Evolutionary conservation across 2,329 filamentous ascomycete species (phyloP).

Genomic region (Colletotrichum coccodes): DNA sequence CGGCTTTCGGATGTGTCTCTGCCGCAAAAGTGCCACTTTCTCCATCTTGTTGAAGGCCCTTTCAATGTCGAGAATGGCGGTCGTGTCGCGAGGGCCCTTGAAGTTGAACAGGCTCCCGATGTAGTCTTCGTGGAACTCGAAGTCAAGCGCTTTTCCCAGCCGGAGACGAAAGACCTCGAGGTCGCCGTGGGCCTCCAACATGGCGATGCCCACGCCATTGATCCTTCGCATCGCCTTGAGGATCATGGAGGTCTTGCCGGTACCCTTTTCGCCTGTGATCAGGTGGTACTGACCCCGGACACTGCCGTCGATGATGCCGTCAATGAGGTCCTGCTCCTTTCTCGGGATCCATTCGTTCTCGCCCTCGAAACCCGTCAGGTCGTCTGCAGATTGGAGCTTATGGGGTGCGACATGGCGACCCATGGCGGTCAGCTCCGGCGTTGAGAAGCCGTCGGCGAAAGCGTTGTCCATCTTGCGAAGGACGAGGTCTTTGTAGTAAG

Average conservation of each 20-base stretch:
- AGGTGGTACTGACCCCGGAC: slow-evolving; percentile 72
- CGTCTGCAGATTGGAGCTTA: slow-evolving; percentile 15
- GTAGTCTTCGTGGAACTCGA: slow-evolving; percentile 74
- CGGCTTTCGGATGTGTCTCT: slow-evolving; percentile 59
- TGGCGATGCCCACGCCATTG: slow-evolving; percentile 73
- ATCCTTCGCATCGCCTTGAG: slow-evolving; percentile 76
- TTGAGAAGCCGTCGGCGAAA: slow-evolving; percentile 75
- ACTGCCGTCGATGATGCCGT: slow-evolving; percentile 69
- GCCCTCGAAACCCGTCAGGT: slow-evolving; percentile 36
- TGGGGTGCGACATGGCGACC: slow-evolving; percentile 46
- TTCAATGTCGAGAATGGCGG: slow-evolving; percentile 76
- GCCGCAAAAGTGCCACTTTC: slow-evolving; percentile 71
- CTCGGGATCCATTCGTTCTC: slow-evolving; percentile 63
- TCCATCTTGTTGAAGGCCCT: slow-evolving; percentile 80
- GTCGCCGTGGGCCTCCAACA: slow-evolving; percentile 78
- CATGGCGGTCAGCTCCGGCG: slow-evolving; percentile 66
- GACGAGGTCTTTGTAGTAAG: slow-evolving; percentile 73
- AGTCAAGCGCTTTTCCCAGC: slow-evolving; percentile 76
- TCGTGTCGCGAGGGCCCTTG: slow-evolving; percentile 74
- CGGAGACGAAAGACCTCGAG: slow-evolving; percentile 78
- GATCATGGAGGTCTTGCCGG: slow-evolving; percentile 78
- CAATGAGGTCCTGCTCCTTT: slow-evolving; percentile 70
- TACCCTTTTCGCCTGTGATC: slow-evolving; percentile 76
- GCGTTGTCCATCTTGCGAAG: slow-evolving; percentile 78
- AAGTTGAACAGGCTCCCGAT: slow-evolving; percentile 79